Evolutionary conservation across 768 basidiomycete genomes (phyloP).

Genomic region (Flagelloscypha sp.): DNA sequence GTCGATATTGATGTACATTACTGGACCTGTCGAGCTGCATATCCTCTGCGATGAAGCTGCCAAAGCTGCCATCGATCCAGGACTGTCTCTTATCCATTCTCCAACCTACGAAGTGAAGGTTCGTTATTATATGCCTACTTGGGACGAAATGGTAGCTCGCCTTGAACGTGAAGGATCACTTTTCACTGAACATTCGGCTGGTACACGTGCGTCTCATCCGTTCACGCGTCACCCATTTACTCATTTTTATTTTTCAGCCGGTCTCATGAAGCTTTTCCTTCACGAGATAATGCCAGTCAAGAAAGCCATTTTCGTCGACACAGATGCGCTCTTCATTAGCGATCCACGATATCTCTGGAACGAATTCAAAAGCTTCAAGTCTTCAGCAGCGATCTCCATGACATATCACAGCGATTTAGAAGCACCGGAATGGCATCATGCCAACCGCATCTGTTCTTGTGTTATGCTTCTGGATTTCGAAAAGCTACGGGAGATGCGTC

Average conservation of each 20-base stretch:
- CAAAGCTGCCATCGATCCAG: slow-evolving; percentile 27
- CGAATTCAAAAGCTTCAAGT: slow-evolving; percentile 25
- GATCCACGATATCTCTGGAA: slow-evolving; percentile 41
- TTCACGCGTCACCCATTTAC: too few relatives aligned
- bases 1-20: slow-evolving; percentile 32
- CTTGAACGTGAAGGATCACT: slow-evolving; percentile 39
- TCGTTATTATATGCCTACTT: slow-evolving; percentile 32
- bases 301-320: slow-evolving; percentile 42
- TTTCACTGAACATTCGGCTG: slow-evolving; percentile 38
- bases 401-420: slow-evolving; percentile 35
- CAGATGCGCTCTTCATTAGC: slow-evolving; percentile 41
- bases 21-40: slow-evolving; percentile 31
- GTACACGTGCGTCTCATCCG: slow-evolving; percentile 29
- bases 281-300: slow-evolving; percentile 42
- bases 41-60: slow-evolving; percentile 38
- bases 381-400: slow-evolving; percentile 32
- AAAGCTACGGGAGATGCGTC: slow-evolving; percentile 30
- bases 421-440: slow-evolving; percentile 34
- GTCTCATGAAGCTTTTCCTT: slow-evolving; percentile 46
- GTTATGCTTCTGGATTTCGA: slow-evolving; percentile 44
- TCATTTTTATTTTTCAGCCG: slow-evolving; percentile 32
- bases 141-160: slow-evolving; percentile 34
- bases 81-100: slow-evolving; percentile 29
- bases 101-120: slow-evolving; percentile 30
- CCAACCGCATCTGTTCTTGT: slow-evolving; percentile 42